Base-by-base conservation (phyloP, 331 rosid genomes). In the Pyrus hybrid region DNA sequence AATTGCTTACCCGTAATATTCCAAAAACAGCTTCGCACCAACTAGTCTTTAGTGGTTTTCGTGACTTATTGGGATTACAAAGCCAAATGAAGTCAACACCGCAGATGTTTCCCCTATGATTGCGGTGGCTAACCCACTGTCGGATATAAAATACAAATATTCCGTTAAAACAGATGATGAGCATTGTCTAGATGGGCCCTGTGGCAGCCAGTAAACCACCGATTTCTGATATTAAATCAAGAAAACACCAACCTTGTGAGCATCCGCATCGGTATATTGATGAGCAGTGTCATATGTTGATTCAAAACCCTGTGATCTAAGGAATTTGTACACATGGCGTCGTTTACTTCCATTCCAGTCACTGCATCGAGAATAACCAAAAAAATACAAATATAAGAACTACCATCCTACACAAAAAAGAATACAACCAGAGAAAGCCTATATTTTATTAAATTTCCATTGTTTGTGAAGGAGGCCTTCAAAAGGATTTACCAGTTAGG, bases 301-400 rank as follows among this genome's bases (percentile, higher is more conserved):
- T 77, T 79, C 96, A 86, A 95, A 95, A 29, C 99, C 99, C 73
- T 90, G 97, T 10, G 97, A 92, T 80, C 97, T 83, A 60, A 95
- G 88, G 83, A 95, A 92, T 77, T 91, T 91, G 84, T 92, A 95
- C 29, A 95, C 97, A 80, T 95, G 92, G n/a, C 99, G 97, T 25
- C 96, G 93, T 74, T 95, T 95, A 89, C 97, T 90, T 78, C 99
- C 99, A 14, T 95, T 95, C 99, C 99, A 95, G 76, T 95, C 99
- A 76, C 99, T 95, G 86, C 79, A 80, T 72, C 26, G 20, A 47
- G 63, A 16, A 65, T 16, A 16, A 81, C 8, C 3, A 41, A 41
- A 51, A 10, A 4, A 13, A 64, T n/a, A 61, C 51, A 47, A 63
- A 32, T 30, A 53, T 56, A 57, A 62, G 21, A 30, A 23, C 62